Base-by-base conservation (phyloP, 2,329 filamentous ascomycete genomes). In the Hawksworthiomyces lignivorus region DNA sequence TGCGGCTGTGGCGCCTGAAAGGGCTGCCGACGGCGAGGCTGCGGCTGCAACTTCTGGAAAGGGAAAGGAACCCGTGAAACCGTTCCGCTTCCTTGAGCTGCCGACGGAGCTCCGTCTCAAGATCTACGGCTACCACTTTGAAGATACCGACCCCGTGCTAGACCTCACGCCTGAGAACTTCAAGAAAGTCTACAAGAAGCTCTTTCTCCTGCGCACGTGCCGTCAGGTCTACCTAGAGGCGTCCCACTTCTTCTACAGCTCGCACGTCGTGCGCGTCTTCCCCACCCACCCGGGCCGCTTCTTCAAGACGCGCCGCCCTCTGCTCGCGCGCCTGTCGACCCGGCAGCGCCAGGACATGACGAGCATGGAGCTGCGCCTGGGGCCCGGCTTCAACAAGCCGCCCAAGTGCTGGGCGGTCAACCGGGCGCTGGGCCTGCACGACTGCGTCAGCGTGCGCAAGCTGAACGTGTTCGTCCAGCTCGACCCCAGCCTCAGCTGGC, bases 261-360 rank as follows among this genome's bases (percentile, higher is more conserved):
- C 68, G 8, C 72, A 75, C 40, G 68, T 72, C 0, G 73, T 84
- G 40, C 78, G 81, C 41, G 58, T 88, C 27, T 87, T 87, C 52
- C 80, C 82, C 11, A 78, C 72, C 4, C 67, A 73, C 18, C 73
- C 73, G 5, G 78, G 78, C 33, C 70, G 73, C 29, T 80, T 82
- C 61, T 84, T 84, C 65, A 82, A 86, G 62, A 80, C 78, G 22
- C 85, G 85, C 62, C 77, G 76, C 50, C 84, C 84, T 1, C 66
- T 89, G 0, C 67, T 89, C 21, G 73, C 80, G 6, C 77, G 83
- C 15, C 61, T 89, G 41, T 76, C 77, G 17, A 61, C 73, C 0
- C 65, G 63, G 22, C 80, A 84, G 56, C 74, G 82, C 26, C 63
- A 65, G 14, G 70, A 64, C 34, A 68, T 89, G 33, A 79, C 72